phyloP scores from a whole-genome alignment of 768 basidiomycete species.

The Coprinopsis cinerea region DNA sequence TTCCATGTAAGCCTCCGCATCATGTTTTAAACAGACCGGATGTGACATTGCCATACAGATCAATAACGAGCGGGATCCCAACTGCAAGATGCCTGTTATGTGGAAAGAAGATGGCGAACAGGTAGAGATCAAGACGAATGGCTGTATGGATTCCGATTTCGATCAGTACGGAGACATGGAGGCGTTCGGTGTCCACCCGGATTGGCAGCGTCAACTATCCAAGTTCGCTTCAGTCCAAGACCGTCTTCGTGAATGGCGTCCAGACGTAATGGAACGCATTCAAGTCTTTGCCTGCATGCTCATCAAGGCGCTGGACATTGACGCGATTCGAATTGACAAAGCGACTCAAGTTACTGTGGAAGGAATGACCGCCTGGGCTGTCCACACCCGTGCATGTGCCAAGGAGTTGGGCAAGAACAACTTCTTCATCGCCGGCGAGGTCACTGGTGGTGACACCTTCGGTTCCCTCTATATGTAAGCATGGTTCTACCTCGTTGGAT shows the following conservation, averaged over 20 bases:
- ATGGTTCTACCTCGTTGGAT: not conserved
- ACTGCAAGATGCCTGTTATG: slow-evolving; percentile 72
- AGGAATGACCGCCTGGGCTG: slow-evolving; percentile 72
- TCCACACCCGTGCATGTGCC: slow-evolving; percentile 72
- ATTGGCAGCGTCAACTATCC: slow-evolving; percentile 89
- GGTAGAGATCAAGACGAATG: slow-evolving; percentile 51
- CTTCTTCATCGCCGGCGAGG: slow-evolving; percentile 89
- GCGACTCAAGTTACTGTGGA: slow-evolving; percentile 87
- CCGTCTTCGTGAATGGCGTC: slow-evolving; percentile 89
- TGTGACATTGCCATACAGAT: slow-evolving; percentile 33
- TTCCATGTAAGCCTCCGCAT: slow-evolving; percentile 46
- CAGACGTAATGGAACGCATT: slow-evolving; percentile 72
- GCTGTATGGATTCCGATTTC: slow-evolving; percentile 81
- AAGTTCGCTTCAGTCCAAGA: slow-evolving; percentile 97
- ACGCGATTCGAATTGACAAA: slow-evolving; percentile 94
- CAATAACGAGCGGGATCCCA: slow-evolving; percentile 61
- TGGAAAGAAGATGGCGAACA: slow-evolving; percentile 74
- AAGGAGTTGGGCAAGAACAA: slow-evolving; percentile 67
- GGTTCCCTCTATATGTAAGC: slow-evolving; percentile 80
- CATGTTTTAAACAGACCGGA: not conserved
- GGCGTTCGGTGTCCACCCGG: slow-evolving; percentile 93
- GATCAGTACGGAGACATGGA: slow-evolving; percentile 98
- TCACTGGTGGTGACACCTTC: slow-evolving; percentile 91
- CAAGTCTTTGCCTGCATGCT: slow-evolving; percentile 78
- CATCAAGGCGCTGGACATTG: slow-evolving; percentile 83